These are phyloP conservation scores for Discostella pseudostelligera DNA, from an alignment of 108 stramenopile species.

Conservation along the genomic window DNA sequence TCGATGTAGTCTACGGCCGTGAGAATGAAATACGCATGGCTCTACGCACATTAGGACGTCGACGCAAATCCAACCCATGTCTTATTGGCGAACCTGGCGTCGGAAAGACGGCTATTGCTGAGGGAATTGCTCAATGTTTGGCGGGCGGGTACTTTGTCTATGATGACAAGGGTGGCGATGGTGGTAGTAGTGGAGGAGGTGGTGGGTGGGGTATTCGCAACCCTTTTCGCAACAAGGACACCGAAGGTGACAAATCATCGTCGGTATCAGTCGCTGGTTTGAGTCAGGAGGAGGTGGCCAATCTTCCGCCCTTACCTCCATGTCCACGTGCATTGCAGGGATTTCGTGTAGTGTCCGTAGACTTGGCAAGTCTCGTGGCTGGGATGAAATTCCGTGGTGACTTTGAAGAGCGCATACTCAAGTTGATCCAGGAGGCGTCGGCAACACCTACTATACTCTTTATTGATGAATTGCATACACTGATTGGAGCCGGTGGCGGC, in stretches of 20 bases:
- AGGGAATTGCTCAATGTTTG: conserved; percentile 80
- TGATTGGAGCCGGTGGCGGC: conserved; percentile 86
- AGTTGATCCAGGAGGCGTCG: conserved; percentile 68
- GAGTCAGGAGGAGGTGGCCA: conserved; percentile 63
- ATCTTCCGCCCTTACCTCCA: conserved; percentile 49
- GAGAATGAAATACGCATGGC: conserved; percentile 75
- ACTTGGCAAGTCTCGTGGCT: conserved; percentile 73
- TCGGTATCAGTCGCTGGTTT: conserved; percentile 28
- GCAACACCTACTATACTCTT: conserved; percentile 75
- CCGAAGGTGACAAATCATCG: conserved; percentile 23
- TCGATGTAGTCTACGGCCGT: conserved; percentile 74
- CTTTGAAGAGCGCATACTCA: conserved; percentile 84
- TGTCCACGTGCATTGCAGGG: conserved; percentile 68
- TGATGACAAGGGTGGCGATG: conserved; percentile 17
- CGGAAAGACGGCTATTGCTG: conserved; percentile 88
- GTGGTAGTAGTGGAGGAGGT: not conserved
- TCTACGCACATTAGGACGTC: conserved; percentile 71
- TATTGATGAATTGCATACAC: conserved; percentile 83
- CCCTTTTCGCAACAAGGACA: conserved; percentile 41
- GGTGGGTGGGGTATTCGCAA: conserved; percentile 39
- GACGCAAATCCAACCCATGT: conserved; percentile 86
- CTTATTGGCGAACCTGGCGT: conserved; percentile 71
- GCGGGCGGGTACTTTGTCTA: conserved; percentile 49
- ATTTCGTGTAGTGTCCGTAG: conserved; percentile 67
- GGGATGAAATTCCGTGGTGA: conserved; percentile 84